These are phyloP conservation scores for Chamaecrista fasciculata DNA, from an alignment of 306 rosid species.

Conservation along the genomic window DNA sequence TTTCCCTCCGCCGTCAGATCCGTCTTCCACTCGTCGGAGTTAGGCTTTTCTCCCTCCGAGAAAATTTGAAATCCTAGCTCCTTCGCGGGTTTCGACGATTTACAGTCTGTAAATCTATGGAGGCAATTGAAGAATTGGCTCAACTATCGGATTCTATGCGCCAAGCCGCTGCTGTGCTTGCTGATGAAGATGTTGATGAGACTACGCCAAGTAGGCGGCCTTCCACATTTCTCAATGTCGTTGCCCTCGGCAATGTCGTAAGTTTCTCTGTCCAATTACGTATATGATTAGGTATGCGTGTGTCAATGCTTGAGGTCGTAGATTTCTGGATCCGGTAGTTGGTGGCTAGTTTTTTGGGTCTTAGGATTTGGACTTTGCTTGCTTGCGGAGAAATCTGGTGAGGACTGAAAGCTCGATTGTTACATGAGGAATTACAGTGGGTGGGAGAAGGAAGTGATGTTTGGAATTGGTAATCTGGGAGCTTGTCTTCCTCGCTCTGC, in stretches of 20 bases:
- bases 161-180: constrained; percentile 83
- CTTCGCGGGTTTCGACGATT: not conserved
- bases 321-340: constrained; percentile 11
- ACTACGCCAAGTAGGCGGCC: constrained; percentile 55
- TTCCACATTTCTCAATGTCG: constrained; percentile 83
- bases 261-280: constrained; percentile 35
- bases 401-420: not conserved
- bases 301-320: not conserved
- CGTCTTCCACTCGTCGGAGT: not conserved
- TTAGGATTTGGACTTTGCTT: not conserved
- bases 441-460: not conserved
- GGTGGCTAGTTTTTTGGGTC: not conserved
- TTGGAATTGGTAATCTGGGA: not conserved
- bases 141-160: constrained; percentile 93
- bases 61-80: constrained; percentile 9
- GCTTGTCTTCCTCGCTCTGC: not conserved
- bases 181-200: constrained; percentile 87
- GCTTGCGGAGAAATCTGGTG: not conserved
- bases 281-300: not conserved
- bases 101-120: constrained; percentile 43
- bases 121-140: constrained; percentile 80
- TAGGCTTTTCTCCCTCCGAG: not conserved
- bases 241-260: constrained; percentile 92
- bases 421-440: not conserved
- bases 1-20: constrained; percentile 25